A percentile compares a stretch with the other conserved stretches of the same genome.
These are phyloP conservation scores for Debaryomyces maramus DNA, from an alignment of 805 yeast species.

Conservation along the genomic window DNA sequence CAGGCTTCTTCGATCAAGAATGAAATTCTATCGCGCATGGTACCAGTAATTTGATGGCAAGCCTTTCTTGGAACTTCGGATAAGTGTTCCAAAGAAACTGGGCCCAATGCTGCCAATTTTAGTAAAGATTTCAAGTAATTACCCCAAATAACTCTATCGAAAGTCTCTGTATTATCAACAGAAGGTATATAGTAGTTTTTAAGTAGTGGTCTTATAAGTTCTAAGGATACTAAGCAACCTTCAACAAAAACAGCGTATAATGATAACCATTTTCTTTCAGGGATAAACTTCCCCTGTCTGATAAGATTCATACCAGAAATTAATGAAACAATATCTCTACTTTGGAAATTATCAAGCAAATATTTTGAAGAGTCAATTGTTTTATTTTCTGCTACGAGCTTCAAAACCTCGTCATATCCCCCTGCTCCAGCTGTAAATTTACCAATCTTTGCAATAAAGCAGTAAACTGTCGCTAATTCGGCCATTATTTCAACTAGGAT, in stretches of 20 bases:
- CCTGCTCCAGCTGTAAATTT: conserved; percentile 39
- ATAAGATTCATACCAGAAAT: conserved; percentile 52
- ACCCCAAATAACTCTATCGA: conserved; percentile 68
- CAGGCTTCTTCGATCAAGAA: conserved; percentile 59
- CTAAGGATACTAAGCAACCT: conserved; percentile 54
- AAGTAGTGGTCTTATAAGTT: conserved; percentile 52
- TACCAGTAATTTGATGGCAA: conserved; percentile 60
- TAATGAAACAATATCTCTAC: conserved; percentile 35
- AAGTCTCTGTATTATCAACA: conserved; percentile 47
- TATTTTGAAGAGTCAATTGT: conserved; percentile 42
- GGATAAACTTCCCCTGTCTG: conserved; percentile 59
- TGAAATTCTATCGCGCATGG: conserved; percentile 61
- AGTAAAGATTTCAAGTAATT: conserved; percentile 59
- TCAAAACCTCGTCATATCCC: conserved; percentile 45
- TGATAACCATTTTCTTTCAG: conserved; percentile 72
- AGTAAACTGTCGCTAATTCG: conserved; percentile 65
- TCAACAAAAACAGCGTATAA: conserved; percentile 58
- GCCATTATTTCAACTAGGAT: conserved; percentile 67
- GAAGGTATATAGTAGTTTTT: conserved; percentile 52
- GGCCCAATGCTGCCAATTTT: conserved; percentile 61
- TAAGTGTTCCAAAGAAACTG: conserved; percentile 67
- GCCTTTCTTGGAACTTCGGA: conserved; percentile 74
- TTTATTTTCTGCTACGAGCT: conserved; percentile 29
- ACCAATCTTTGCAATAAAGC: conserved; percentile 54
- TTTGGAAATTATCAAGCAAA: conserved; percentile 39